phyloP scores from a whole-genome alignment of 2,329 filamentous ascomycete species.

The Cercospora sp. region DNA sequence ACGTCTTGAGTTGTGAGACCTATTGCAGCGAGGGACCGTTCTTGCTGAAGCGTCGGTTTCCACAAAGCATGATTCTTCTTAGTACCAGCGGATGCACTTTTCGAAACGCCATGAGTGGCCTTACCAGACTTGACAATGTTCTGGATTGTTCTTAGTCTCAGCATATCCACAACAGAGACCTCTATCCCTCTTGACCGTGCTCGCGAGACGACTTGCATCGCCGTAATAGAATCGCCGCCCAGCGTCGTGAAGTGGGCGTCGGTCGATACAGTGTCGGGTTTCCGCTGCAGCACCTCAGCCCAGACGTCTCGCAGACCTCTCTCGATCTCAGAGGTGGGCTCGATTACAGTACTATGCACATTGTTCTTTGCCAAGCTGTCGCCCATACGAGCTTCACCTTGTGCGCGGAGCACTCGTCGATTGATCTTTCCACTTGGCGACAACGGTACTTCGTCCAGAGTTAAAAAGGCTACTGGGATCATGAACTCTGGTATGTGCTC shows the following conservation, averaged over 20 bases:
- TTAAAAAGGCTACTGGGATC: slow-evolving; percentile 48
- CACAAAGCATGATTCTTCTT: neutral
- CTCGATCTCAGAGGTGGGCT: neutral
- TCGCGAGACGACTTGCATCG: slow-evolving; percentile 45
- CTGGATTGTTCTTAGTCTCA: neutral
- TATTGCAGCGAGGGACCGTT: neutral
- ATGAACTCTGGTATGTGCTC: slow-evolving; percentile 38
- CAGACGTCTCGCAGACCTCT: slow-evolving; percentile 10
- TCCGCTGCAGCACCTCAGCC: slow-evolving; percentile 6
- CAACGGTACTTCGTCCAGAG: slow-evolving; percentile 48
- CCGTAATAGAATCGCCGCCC: slow-evolving; percentile 49
- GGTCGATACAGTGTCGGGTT: neutral
- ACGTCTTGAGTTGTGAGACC: neutral
- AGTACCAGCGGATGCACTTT: neutral
- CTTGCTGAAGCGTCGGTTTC: neutral
- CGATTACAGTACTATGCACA: neutral
- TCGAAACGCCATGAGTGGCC: neutral
- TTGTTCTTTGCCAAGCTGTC: neutral
- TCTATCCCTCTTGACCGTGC: neutral
- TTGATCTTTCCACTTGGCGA: slow-evolving; percentile 47
- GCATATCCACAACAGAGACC: neutral
- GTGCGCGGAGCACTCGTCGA: neutral
- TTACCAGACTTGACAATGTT: neutral
- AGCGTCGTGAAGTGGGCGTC: slow-evolving; percentile 48
- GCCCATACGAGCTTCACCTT: neutral